Base-by-base conservation (phyloP, 148 eudicot genomes). In the Pharnaceum exiguum region DNA sequence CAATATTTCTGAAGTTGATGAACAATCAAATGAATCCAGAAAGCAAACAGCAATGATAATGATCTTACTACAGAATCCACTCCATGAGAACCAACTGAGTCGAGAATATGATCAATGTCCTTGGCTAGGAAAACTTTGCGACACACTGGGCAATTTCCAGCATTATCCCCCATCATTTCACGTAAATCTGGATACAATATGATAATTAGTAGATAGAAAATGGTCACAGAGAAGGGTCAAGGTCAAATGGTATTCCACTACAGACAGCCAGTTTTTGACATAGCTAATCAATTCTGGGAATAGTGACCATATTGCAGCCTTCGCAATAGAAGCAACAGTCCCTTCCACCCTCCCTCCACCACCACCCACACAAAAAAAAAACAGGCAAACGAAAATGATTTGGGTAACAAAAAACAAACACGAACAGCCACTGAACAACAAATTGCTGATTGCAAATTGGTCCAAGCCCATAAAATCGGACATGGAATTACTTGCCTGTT, bases 91-190 rank as follows among this genome's bases (percentile, higher is more conserved):
- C 71, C 85, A 67, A 82, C 85, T 64, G 71, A 78, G 78, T 82
- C 75, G 59, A 90, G 84, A 73, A 87, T 93, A 44, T 90, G 97
- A 56, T 84, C 95, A 26, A 90, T 87, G 69, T 90, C 97, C 75
- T 80, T 79, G 36, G 79, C 80, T 66, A 77, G 91, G 58, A 90
- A 84, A 59, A 73, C 79, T 73, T 82, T 76, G 49, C 95, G 95
- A 70, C 97, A 90, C 25, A 90, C 89, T 38, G 95, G 97, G 68
- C 97, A 90, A 38, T 63, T 84, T 46, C 87, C 89, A 37, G 64
- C 65, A 64, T 52, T 73, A 49, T 74, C 82, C 63, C 82, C 82
- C 59, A 51, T 68, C 47, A 66, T 40, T 42, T 52, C 59, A 28
- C 32, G 39, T 42, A 57, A 45, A 35, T 70, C 90, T 76, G 55